Percentiles rank a stretch among this genome's conserved stretches.
phyloP scores from a whole-genome alignment of 495 filamentous ascomycete species.

The Penicillium riverlandense region DNA sequence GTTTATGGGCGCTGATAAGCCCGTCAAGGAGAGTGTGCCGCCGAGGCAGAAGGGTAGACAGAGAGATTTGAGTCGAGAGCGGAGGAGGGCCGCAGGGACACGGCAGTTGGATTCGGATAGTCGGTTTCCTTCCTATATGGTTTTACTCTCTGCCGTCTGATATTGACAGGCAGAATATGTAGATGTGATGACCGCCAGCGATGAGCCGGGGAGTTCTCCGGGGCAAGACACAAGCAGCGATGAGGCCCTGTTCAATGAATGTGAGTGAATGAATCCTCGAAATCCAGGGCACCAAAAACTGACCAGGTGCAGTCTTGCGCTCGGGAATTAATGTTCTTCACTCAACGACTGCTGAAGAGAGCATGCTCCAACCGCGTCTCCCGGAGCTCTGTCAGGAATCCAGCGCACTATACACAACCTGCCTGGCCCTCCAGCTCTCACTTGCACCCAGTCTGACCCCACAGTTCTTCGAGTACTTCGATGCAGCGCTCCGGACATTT shows the following conservation, averaged over 20 bases:
- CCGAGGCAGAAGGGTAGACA: slow-evolving; percentile 18
- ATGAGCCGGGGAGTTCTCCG: too few species aligned
- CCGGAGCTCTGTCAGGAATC: slow-evolving; percentile 22
- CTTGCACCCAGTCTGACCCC: slow-evolving; percentile 4
- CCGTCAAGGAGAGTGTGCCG: slow-evolving; percentile 16
- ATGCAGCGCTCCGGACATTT: slow-evolving; percentile 20
- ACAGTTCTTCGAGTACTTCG: slow-evolving; percentile 27
- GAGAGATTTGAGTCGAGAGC: slow-evolving; percentile 22
- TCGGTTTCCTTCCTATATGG: too few species aligned
- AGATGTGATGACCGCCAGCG: too few species aligned
- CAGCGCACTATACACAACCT: slow-evolving; percentile 24
- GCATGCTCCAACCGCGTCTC: slow-evolving; percentile 15
- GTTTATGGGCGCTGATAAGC: slow-evolving; percentile 28
- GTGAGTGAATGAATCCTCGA: slow-evolving; percentile 8
- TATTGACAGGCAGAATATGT: too few species aligned
- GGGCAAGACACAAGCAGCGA: background rate
- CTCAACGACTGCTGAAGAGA: slow-evolving; percentile 19
- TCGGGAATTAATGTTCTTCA: slow-evolving; percentile 26
- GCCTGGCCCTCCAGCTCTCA: slow-evolving; percentile 26
- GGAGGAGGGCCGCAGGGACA: slow-evolving; percentile 1
- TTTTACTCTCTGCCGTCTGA: too few species aligned
- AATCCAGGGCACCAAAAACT: background rate
- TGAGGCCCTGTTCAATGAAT: slow-evolving; percentile 23
- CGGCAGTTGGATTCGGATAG: background rate
- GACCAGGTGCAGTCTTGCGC: slow-evolving; percentile 16